Conservation (phyloP, 164 flowering plant species). For the Magnolia changhungtana region DNA sequence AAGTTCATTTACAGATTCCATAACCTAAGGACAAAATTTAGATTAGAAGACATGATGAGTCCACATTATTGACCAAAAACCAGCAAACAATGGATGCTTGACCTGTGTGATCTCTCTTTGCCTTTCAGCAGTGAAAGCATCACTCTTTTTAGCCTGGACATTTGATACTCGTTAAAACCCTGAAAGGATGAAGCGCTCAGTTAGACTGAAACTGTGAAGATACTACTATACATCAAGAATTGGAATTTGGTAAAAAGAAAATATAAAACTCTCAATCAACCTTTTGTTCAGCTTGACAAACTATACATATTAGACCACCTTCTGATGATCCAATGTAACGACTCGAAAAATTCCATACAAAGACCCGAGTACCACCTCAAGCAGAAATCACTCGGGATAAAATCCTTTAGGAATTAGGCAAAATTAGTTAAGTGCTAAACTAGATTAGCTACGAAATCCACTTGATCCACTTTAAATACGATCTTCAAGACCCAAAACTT, state of each 20-base stretch:
- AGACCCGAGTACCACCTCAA: too few relatives aligned
- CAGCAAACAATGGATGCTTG: neutral
- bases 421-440: too few relatives aligned
- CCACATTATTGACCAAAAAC: neutral
- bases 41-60: neutral
- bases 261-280: neutral
- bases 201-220: neutral
- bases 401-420: too few relatives aligned
- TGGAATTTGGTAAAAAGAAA: neutral
- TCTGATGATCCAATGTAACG: neutral
- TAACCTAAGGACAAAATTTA: conserved; percentile 46
- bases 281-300: neutral
- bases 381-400: too few relatives aligned
- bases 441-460: too few relatives aligned
- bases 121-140: conserved; percentile 83
- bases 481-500: too few relatives aligned
- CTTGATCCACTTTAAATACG: too few relatives aligned
- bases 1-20: conserved; percentile 90
- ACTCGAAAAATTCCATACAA: too few relatives aligned
- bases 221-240: neutral
- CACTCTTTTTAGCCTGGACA: conserved; percentile 74
- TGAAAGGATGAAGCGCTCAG: conserved; percentile 14
- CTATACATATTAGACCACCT: neutral
- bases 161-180: conserved; percentile 79
- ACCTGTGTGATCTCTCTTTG: conserved; percentile 92